phyloP scores from a whole-genome alignment of 306 rosid genomes.

The Mimosa pudica region DNA sequence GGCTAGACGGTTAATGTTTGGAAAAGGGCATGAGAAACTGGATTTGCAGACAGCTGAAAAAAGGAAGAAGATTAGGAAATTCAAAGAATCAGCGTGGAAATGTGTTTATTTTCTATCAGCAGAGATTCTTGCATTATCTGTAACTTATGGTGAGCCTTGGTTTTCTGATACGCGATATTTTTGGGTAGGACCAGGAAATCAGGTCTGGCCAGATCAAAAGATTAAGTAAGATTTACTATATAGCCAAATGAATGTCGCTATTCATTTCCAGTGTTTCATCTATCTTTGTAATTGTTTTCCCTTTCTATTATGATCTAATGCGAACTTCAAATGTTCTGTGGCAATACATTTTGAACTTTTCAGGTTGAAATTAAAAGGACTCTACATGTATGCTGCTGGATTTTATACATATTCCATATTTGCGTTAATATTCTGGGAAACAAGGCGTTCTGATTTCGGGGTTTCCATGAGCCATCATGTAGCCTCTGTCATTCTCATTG shows the following conservation, averaged over 20 bases:
- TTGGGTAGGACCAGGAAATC: conserved; percentile 97
- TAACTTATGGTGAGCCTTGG: conserved; percentile 88
- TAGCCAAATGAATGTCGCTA: conserved; percentile 25
- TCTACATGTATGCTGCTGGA: conserved; percentile 88
- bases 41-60: conserved; percentile 53
- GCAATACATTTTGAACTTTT: conserved; percentile 35
- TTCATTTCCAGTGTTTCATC: conserved; percentile 24
- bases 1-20: conserved; percentile 71
- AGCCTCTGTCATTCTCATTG: conserved; percentile 73
- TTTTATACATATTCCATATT: conserved; percentile 91
- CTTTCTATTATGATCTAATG: conserved; percentile 16
- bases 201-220: conserved; percentile 92
- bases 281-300: conserved; percentile 20
- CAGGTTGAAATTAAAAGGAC: conserved; percentile 90
- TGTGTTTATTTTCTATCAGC: conserved; percentile 81
- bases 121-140: conserved; percentile 71
- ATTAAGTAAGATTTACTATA: conserved; percentile 63
- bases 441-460: conserved; percentile 92
- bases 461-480: conserved; percentile 96
- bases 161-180: conserved; percentile 66
- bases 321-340: conserved; percentile 24
- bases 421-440: conserved; percentile 95
- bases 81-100: conserved; percentile 99
- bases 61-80: conserved; percentile 77
- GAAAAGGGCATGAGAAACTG: conserved; percentile 53